These are phyloP conservation scores for Fusarium domesticum DNA, from an alignment of 2,329 filamentous ascomycete genomes.

Conservation along the genomic window DNA sequence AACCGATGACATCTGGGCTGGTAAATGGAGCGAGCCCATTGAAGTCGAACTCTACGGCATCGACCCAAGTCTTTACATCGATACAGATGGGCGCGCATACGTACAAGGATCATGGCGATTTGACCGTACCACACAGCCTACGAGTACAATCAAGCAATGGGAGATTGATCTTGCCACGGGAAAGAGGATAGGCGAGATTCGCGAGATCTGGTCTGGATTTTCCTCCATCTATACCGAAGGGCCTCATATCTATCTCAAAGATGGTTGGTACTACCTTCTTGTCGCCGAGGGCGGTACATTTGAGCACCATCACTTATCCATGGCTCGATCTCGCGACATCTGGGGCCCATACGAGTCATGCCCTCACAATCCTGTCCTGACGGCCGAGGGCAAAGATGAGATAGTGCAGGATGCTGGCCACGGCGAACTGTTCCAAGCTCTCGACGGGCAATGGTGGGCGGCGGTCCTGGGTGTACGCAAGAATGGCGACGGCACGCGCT, in stretches of 20 bases:
- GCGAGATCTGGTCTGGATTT: slow-evolving; percentile 1
- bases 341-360: slow-evolving; percentile 4
- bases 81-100: slow-evolving; percentile 28
- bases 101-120: slow-evolving; percentile 25
- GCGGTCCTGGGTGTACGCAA: slow-evolving; percentile 1
- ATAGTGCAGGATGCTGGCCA: slow-evolving; percentile 2
- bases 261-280: slow-evolving; percentile 30
- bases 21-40: slow-evolving; percentile 6
- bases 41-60: slow-evolving; percentile 28
- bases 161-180: slow-evolving; percentile 36
- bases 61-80: slow-evolving; percentile 13
- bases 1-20: slow-evolving; percentile 4
- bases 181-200: slow-evolving; percentile 27
- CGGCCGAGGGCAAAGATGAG: not conserved
- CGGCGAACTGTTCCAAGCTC: slow-evolving; percentile 1
- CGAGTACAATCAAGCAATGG: slow-evolving; percentile 13
- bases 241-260: slow-evolving; percentile 44
- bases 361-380: not conserved
- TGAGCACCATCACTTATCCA: not conserved
- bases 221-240: slow-evolving; percentile 1
- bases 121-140: slow-evolving; percentile 13
- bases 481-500: not conserved
- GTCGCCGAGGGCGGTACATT: slow-evolving; percentile 1
- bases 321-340: not conserved
- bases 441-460: slow-evolving; percentile 1